Conservation (phyloP, 2,329 filamentous ascomycete species). For the Pleochaeta shiraiana region DNA sequence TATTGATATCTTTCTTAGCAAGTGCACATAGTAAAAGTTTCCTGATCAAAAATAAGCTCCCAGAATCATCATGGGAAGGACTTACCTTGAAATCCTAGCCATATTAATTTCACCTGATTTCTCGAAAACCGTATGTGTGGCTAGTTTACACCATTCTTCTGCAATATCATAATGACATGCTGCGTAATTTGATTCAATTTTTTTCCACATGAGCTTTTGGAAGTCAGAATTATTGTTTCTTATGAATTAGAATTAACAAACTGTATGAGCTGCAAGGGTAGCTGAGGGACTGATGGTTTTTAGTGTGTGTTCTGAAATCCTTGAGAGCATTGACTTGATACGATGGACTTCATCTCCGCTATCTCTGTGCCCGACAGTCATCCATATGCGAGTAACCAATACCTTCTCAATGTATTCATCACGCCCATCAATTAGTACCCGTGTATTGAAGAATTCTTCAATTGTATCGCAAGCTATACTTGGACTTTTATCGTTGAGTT, state of each 20-base stretch:
- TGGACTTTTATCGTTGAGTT: constrained; percentile 33
- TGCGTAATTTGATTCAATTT: constrained; percentile 35
- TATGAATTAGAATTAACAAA: constrained; percentile 19
- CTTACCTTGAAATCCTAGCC: constrained; percentile 43
- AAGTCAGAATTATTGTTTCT: constrained; percentile 8
- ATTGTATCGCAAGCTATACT: constrained; percentile 29
- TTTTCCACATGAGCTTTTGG: constrained; percentile 58
- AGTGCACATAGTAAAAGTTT: constrained; percentile 54
- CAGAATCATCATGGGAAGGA: not conserved
- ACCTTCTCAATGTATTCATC: constrained; percentile 44
- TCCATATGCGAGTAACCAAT: constrained; percentile 45
- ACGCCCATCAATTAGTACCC: constrained; percentile 28
- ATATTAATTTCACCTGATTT: constrained; percentile 42
- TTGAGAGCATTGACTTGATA: constrained; percentile 24
- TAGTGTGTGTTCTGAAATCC: constrained; percentile 24
- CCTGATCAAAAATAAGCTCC: constrained; percentile 22
- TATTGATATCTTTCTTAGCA: constrained; percentile 29
- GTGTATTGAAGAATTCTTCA: constrained; percentile 38
- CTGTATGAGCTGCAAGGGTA: constrained; percentile 44
- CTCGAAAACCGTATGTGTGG: constrained; percentile 43
- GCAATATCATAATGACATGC: constrained; percentile 31
- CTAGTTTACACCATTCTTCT: constrained; percentile 49
- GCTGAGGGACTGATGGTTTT: constrained; percentile 33
- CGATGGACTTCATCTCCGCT: constrained; percentile 18
- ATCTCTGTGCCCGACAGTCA: constrained; percentile 29